Percentiles rank a stretch among this genome's conserved stretches.
Conservation (phyloP, 208 protist species). For the Herpetomonas tarakana region DNA sequence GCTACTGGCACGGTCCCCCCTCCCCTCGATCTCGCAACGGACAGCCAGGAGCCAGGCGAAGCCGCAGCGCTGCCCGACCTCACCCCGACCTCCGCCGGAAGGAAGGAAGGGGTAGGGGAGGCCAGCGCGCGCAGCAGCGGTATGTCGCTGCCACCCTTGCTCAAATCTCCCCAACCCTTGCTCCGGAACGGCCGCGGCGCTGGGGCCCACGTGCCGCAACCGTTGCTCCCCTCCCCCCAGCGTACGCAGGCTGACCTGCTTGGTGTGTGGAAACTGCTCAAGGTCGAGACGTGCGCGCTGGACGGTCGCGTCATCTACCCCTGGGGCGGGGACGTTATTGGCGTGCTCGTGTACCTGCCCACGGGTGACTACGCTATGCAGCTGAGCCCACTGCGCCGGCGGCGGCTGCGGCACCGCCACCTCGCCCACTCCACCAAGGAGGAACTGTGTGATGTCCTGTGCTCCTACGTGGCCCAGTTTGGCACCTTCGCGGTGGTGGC, state of each 20-base stretch:
- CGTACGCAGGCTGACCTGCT: conserved; percentile 21
- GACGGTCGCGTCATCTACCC: conserved; percentile 75
- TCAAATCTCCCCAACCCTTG: too few relatives aligned
- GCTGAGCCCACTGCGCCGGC: conserved; percentile 29
- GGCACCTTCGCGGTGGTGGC: conserved; percentile 38
- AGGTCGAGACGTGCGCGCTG: conserved; percentile 50
- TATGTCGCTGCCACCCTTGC: neutral
- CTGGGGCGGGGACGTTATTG: conserved; percentile 72
- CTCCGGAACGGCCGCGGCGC: too few relatives aligned
- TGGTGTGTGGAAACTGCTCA: conserved; percentile 62
- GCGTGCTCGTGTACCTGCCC: conserved; percentile 56
- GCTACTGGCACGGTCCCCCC: neutral
- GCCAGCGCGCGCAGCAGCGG: neutral
- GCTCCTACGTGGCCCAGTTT: conserved; percentile 64
- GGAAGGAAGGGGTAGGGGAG: too few relatives aligned
- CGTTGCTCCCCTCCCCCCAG: conserved; percentile 3
- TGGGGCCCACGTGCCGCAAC: too few relatives aligned
- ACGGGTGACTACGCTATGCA: conserved; percentile 61
- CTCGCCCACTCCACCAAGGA: conserved; percentile 31
- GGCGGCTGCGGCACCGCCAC: conserved; percentile 17
- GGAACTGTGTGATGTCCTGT: conserved; percentile 60
- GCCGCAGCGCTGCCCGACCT: neutral
- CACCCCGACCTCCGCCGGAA: conserved; percentile 9
- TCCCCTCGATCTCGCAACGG: neutral
- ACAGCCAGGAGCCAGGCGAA: neutral